These are phyloP conservation scores for Nicotiana tabacum DNA, from an alignment of 257 asterid species.

Conservation along the genomic window DNA sequence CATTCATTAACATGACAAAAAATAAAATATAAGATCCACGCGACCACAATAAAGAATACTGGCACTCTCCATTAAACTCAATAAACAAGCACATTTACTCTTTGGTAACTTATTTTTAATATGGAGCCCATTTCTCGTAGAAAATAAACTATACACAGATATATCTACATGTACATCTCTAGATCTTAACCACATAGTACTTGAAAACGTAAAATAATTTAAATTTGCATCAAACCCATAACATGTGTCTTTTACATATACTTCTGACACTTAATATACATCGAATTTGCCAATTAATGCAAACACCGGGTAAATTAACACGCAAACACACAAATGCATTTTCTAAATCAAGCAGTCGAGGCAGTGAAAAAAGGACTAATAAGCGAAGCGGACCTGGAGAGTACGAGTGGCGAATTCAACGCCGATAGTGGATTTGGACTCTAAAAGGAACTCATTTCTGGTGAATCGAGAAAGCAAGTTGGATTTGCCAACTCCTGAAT, in stretches of 20 bases:
- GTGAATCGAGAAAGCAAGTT: slow-evolving; percentile 44
- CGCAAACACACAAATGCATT: not conserved
- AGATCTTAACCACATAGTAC: not conserved
- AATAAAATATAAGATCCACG: not conserved
- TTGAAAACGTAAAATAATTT: too few species aligned
- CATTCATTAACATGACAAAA: not conserved
- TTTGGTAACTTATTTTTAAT: not conserved
- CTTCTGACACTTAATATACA: not conserved
- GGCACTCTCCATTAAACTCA: not conserved
- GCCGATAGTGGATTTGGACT: slow-evolving; percentile 51
- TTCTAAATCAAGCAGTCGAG: not conserved
- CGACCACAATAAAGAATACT: not conserved
- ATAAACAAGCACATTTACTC: not conserved
- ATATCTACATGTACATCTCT: not conserved
- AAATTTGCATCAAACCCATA: too few species aligned
- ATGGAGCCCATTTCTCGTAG: not conserved
- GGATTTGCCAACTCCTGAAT: slow-evolving; percentile 46
- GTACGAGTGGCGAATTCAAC: slow-evolving; percentile 55
- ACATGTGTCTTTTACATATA: not conserved
- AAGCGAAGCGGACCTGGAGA: slow-evolving; percentile 16
- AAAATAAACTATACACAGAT: not conserved
- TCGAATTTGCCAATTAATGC: not conserved
- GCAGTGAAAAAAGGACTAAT: not conserved
- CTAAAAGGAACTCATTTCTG: slow-evolving; percentile 42
- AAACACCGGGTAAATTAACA: not conserved